Evolutionary conservation across 306 rosid genomes (phyloP).

Genomic region (Acacia confusa): DNA sequence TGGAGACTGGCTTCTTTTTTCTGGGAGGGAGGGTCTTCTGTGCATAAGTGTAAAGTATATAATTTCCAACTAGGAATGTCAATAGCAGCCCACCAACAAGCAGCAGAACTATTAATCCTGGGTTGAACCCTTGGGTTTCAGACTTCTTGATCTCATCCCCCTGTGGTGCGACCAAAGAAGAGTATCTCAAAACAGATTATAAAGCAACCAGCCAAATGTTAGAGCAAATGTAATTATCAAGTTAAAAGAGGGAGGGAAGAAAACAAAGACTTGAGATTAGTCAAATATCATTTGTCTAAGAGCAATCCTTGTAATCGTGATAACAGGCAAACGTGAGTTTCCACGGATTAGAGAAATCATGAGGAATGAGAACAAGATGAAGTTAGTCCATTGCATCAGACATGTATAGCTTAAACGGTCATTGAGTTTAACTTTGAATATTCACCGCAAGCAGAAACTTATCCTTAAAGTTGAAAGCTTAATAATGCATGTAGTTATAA

Average conservation of each 20-base stretch:
- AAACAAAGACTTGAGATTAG: neutral
- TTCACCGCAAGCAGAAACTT: neutral
- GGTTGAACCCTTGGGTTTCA: conserved; percentile 72
- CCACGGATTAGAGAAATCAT: neutral
- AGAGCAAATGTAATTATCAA: neutral
- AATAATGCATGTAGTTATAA: too few species aligned
- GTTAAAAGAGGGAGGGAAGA: neutral
- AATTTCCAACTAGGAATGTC: conserved; percentile 75
- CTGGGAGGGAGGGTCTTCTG: conserved; percentile 77
- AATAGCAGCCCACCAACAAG: conserved; percentile 71
- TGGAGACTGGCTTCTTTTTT: conserved; percentile 90
- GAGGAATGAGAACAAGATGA: neutral
- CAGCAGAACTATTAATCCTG: conserved; percentile 78
- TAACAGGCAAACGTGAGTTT: neutral
- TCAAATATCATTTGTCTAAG: neutral
- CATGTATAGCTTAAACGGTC: neutral
- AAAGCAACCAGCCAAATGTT: conserved; percentile 1
- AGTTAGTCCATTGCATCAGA: neutral
- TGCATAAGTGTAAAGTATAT: conserved; percentile 70
- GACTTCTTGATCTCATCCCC: conserved; percentile 56
- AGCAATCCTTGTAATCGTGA: conserved; percentile 3
- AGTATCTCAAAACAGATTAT: conserved; percentile 10
- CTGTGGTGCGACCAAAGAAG: conserved; percentile 9
- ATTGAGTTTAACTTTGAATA: neutral
- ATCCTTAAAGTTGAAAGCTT: neutral